These are phyloP conservation scores for Manihot esculenta DNA, from an alignment of 441 rosid species.

Conservation along the genomic window DNA sequence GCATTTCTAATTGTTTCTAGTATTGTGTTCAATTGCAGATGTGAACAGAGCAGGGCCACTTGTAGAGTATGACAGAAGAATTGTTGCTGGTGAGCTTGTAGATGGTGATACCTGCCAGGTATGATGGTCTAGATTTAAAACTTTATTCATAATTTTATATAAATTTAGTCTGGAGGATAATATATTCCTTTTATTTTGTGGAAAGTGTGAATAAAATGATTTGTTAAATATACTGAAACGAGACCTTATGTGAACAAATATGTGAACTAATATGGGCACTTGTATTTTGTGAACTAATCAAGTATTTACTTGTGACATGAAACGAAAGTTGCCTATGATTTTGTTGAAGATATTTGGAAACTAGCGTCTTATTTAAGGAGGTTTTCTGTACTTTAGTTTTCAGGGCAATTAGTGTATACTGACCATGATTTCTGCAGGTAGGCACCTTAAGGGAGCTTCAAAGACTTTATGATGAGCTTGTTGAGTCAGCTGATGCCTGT, in stretches of 20 bases:
- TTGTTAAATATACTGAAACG: neutral
- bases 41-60: slow-evolving; percentile 65
- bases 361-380: neutral
- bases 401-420: slow-evolving; percentile 16
- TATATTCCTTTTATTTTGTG: neutral
- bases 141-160: neutral
- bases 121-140: slow-evolving; percentile 5
- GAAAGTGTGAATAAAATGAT: neutral
- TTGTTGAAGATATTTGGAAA: neutral
- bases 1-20: neutral
- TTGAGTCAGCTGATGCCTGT: slow-evolving; percentile 76
- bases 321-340: neutral
- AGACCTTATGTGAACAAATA: too few relatives aligned
- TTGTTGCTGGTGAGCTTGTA: slow-evolving; percentile 73
- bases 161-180: neutral
- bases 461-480: slow-evolving; percentile 83
- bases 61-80: slow-evolving; percentile 84
- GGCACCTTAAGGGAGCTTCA: slow-evolving; percentile 85
- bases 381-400: neutral
- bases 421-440: slow-evolving; percentile 44
- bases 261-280: neutral
- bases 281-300: neutral
- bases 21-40: slow-evolving; percentile 44
- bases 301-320: neutral
- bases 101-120: slow-evolving; percentile 95